Evolutionary conservation across 176 grass and related monocot genomes (phyloP), one percentile per base, ranked within the genome.

Genomic region (bread wheat (Triticum aestivum)): DNA sequence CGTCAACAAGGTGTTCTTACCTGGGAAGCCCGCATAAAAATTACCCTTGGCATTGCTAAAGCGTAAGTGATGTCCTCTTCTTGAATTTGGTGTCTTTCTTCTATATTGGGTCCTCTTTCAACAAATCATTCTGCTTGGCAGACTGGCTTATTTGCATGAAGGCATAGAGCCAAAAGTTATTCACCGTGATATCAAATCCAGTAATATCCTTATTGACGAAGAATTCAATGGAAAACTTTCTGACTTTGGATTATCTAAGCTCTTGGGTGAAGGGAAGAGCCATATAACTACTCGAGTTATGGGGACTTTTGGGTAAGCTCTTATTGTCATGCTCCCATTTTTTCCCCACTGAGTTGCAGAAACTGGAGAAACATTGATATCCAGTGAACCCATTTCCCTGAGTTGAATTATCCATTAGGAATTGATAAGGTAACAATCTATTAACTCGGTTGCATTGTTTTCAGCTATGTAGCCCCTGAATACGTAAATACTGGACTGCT

Each of bases 111-210:
- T 15, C 2, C 35, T 20, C 21, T 35, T 37, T 58, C 0, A 80
- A 80, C 59, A 64, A 80, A 80, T 54, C 47, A 52, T 44, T 65
- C 61, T 44, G 59, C 8, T 41, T 61, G 9, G 23, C 79, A 82
- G 80, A 23, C 11, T 82, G 12, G 80, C 80, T 64, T 82, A 82
- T 69, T 41, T 82, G 18, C 80, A 82, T 0, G 80, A 82, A 70
- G 80, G 13, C 2, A 82, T 82, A 68, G 80, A 82, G 42, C 80
- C 80, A 15, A 82, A 82, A 82, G 80, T 82, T 14, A 41, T 82
- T 14, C 80, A 82, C 44, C 80, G 80, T 13, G 80, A 82, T 82
- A 70, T 82, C 30, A 82, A 70, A 73, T 83, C 81, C 21, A 83
- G 81, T 39, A 83, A 83, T 42, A 83, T 83, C 51, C 41, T 83